Percentiles rank a stretch among this genome's conserved stretches.
Evolutionary conservation across 2,329 filamentous ascomycete genomes (phyloP).

Genomic region (Xylariaceae sp.): DNA sequence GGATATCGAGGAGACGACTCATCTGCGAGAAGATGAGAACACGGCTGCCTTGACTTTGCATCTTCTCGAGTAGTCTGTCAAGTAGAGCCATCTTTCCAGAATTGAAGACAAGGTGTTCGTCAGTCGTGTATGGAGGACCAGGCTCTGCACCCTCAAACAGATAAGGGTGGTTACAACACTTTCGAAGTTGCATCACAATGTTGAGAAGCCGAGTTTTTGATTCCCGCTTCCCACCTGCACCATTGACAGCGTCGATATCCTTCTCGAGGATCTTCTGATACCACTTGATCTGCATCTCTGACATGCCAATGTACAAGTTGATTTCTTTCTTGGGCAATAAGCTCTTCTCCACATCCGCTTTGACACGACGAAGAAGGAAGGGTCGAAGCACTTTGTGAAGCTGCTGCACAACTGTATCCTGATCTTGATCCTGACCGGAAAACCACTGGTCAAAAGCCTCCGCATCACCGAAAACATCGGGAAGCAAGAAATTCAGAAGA

Average conservation of each 20-base stretch:
- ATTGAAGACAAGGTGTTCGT: slow-evolving; percentile 91
- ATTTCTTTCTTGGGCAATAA: slow-evolving; percentile 95
- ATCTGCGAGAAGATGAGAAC: slow-evolving; percentile 99
- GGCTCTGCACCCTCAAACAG: slow-evolving; percentile 97
- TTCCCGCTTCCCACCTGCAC: slow-evolving; percentile 91
- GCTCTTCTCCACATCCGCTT: slow-evolving; percentile 97
- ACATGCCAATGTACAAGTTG: slow-evolving; percentile 97
- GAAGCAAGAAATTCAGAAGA: slow-evolving; percentile 92
- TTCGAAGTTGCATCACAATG: slow-evolving; percentile 98
- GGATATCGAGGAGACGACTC: slow-evolving; percentile 93
- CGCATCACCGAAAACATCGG: slow-evolving; percentile 94
- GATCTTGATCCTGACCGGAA: slow-evolving; percentile 81
- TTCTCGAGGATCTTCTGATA: slow-evolving; percentile 99
- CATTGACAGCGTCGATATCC: slow-evolving; percentile 97
- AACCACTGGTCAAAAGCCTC: slow-evolving; percentile 99
- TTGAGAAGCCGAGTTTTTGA: slow-evolving; percentile 96
- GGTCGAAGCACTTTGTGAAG: slow-evolving; percentile 88
- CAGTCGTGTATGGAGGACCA: slow-evolving; percentile 94
- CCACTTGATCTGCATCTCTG: slow-evolving; percentile 98
- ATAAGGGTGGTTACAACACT: slow-evolving; percentile 98
- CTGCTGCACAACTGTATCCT: slow-evolving; percentile 94
- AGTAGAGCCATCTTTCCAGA: slow-evolving; percentile 97
- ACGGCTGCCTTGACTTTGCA: slow-evolving; percentile 82
- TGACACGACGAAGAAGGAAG: slow-evolving; percentile 92
- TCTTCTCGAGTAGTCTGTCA: slow-evolving; percentile 80